These are phyloP conservation scores for Nemania serpens DNA, from an alignment of 2,329 filamentous ascomycete species.

Conservation along the genomic window DNA sequence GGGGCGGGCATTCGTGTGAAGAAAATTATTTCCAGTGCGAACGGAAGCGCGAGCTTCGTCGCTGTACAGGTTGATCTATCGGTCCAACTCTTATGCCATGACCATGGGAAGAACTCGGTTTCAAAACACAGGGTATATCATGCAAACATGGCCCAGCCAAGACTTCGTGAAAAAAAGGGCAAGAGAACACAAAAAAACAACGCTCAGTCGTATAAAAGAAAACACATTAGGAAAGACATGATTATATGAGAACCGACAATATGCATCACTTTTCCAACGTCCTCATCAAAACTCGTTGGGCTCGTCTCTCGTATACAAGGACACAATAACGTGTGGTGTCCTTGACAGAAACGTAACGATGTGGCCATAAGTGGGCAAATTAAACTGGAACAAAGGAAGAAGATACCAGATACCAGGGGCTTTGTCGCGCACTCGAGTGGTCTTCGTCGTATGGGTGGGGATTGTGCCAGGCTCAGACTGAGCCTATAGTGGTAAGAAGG, in stretches of 20 bases:
- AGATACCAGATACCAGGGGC: slow-evolving; percentile 3
- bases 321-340: slow-evolving; percentile 27
- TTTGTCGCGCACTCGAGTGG: no score
- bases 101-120: slow-evolving; percentile 41
- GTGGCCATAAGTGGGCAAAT: slow-evolving; percentile 9
- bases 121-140: slow-evolving; percentile 42
- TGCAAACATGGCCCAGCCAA: slow-evolving; percentile 42
- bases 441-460: no score
- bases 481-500: no score
- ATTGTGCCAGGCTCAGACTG: no score
- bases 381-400: slow-evolving; percentile 27
- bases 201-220: slow-evolving; percentile 27
- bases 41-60: slow-evolving; percentile 46
- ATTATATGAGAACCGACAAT: slow-evolving; percentile 23
- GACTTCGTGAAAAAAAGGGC: slow-evolving; percentile 39
- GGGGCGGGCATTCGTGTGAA: slow-evolving; percentile 15
- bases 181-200: slow-evolving; percentile 33
- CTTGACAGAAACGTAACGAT: slow-evolving; percentile 21
- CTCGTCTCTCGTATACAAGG: slow-evolving; percentile 41
- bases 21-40: slow-evolving; percentile 36
- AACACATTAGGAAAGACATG: slow-evolving; percentile 28
- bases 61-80: slow-evolving; percentile 42
- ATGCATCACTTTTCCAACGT: slow-evolving; percentile 19
- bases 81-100: slow-evolving; percentile 42
- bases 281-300: slow-evolving; percentile 31